These are phyloP conservation scores for Tolypocladium guangdongense DNA, from an alignment of 2,329 filamentous ascomycete genomes.

Conservation along the genomic window DNA sequence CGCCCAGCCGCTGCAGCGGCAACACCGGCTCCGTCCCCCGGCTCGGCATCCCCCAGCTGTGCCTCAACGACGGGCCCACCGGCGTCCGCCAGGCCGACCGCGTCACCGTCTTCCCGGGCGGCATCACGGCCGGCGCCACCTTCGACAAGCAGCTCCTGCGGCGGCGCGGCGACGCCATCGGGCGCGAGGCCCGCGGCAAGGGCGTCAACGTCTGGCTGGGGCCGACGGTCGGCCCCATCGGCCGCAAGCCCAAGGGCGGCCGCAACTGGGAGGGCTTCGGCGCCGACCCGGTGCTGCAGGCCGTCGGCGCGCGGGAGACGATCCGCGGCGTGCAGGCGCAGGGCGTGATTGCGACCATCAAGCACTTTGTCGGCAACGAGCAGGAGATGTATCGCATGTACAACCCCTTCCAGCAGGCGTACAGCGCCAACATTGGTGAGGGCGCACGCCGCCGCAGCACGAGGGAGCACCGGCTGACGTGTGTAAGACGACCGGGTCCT, in stretches of 20 bases:
- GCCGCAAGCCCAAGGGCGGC: slow-evolving; percentile 60
- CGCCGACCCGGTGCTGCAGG: slow-evolving; percentile 62
- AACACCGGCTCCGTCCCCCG: slow-evolving; percentile 63
- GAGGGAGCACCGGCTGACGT: background rate
- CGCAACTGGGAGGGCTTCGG: slow-evolving; percentile 71
- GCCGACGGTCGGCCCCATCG: slow-evolving; percentile 59
- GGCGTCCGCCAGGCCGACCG: slow-evolving; percentile 65
- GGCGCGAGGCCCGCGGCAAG: slow-evolving; percentile 62
- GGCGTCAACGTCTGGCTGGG: slow-evolving; percentile 62
- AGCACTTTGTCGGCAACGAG: slow-evolving; percentile 45
- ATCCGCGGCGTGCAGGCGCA: slow-evolving; percentile 59
- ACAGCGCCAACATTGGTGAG: slow-evolving; percentile 62
- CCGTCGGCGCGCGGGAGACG: slow-evolving; percentile 64
- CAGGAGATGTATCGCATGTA: slow-evolving; percentile 56
- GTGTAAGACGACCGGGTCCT: slow-evolving; percentile 52
- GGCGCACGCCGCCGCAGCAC: background rate
- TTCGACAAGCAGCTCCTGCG: slow-evolving; percentile 66
- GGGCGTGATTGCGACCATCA: slow-evolving; percentile 45
- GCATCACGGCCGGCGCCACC: slow-evolving; percentile 66
- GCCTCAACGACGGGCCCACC: slow-evolving; percentile 59
- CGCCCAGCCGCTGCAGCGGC: slow-evolving; percentile 53
- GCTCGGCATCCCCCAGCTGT: slow-evolving; percentile 62
- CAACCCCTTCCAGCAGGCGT: slow-evolving; percentile 37
- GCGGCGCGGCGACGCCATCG: slow-evolving; percentile 54
- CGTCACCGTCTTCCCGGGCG: slow-evolving; percentile 66